Conservation (phyloP, 805 yeast genomes). For the Nakazawaea siamensis region DNA sequence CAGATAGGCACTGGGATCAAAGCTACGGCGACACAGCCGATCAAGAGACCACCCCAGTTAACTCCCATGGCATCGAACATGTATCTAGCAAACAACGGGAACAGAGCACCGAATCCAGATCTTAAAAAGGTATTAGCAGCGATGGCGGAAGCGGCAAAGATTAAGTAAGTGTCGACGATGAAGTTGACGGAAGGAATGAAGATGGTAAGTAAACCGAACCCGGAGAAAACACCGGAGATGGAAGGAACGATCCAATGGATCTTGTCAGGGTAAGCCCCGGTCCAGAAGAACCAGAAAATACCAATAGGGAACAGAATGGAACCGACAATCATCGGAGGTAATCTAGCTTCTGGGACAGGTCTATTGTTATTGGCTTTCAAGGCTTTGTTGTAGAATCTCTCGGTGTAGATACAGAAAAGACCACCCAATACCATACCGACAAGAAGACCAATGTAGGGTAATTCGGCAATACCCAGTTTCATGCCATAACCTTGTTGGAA, state of each 20-base stretch:
- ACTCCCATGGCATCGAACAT: slow-evolving; percentile 43
- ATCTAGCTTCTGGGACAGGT: slow-evolving; percentile 73
- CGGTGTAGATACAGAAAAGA: slow-evolving; percentile 40
- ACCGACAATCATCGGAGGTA: slow-evolving; percentile 70
- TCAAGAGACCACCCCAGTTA: slow-evolving; percentile 46
- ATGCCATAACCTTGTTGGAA: slow-evolving; percentile 57
- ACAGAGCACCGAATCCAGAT: slow-evolving; percentile 50
- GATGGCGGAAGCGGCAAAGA: slow-evolving; percentile 54
- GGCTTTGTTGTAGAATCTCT: slow-evolving; percentile 39
- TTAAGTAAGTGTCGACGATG: slow-evolving; percentile 50
- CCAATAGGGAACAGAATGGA: slow-evolving; percentile 69
- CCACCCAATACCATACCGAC: slow-evolving; percentile 58
- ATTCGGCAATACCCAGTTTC: slow-evolving; percentile 54
- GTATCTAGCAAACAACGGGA: slow-evolving; percentile 50
- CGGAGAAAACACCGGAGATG: slow-evolving; percentile 23
- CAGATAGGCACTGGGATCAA: slow-evolving; percentile 51
- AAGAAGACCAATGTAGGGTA: slow-evolving; percentile 67
- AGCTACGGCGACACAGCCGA: slow-evolving; percentile 42
- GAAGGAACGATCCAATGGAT: slow-evolving; percentile 56
- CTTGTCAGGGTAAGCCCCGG: slow-evolving; percentile 62
- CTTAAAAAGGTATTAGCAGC: slow-evolving; percentile 58
- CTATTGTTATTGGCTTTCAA: slow-evolving; percentile 46
- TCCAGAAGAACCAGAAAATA: slow-evolving; percentile 81
- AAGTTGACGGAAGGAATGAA: slow-evolving; percentile 56
- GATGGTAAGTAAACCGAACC: slow-evolving; percentile 44